Evolutionary conservation across 73 alveolate genomes (phyloP).

Genomic region (Uronychia binucleata): DNA sequence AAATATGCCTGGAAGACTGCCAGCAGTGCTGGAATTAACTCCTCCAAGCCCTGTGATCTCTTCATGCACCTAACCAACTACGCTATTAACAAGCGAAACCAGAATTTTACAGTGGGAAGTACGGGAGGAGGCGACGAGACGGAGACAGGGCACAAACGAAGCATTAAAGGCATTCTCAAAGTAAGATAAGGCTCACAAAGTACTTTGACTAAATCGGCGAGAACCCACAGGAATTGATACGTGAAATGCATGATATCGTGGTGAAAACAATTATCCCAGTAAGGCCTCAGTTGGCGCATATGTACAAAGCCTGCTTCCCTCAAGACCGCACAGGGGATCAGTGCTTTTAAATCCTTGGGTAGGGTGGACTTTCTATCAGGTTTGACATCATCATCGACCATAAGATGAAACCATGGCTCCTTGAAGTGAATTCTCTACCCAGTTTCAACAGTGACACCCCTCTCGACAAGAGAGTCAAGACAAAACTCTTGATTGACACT

Average conservation of each 20-base stretch:
- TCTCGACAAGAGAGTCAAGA: background rate
- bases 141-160: background rate
- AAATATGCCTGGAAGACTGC: constrained; percentile 37
- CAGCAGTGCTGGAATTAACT: background rate
- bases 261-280: background rate
- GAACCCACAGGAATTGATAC: background rate
- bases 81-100: constrained; percentile 49
- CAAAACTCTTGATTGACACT: background rate
- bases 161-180: background rate
- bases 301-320: background rate
- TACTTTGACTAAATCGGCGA: background rate
- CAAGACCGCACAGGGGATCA: background rate
- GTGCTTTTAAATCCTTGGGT: background rate
- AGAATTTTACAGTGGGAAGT: background rate
- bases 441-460: background rate
- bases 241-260: background rate
- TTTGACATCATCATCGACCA: background rate
- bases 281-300: background rate
- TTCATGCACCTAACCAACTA: constrained; percentile 65
- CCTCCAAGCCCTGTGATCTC: constrained; percentile 3
- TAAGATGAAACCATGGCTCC: background rate
- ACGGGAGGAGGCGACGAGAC: background rate
- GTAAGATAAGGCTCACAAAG: background rate
- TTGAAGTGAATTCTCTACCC: background rate
- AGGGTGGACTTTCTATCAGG: background rate